Evolutionary conservation across 257 asterid species (phyloP).

Genomic region (Nicotiana paniculata): DNA sequence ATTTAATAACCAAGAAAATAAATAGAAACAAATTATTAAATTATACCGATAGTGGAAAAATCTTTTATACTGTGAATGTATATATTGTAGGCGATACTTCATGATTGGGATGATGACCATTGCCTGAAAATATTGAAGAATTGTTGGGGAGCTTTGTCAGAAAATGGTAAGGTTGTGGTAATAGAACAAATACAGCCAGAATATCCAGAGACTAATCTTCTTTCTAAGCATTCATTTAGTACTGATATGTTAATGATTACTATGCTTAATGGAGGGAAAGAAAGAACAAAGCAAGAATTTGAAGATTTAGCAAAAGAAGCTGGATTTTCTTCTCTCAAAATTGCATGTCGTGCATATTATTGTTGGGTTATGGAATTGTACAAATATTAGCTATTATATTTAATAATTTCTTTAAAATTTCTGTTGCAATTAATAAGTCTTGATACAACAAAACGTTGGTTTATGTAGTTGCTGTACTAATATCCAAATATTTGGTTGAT

Average conservation of each 20-base stretch:
- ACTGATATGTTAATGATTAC: conserved; percentile 17
- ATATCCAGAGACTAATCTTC: conserved; percentile 4
- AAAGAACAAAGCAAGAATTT: conserved; percentile 18
- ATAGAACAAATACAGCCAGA: conserved; percentile 17
- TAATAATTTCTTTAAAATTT: too few relatives aligned
- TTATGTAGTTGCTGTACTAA: too few relatives aligned
- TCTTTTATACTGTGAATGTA: too few relatives aligned
- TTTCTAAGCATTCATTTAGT: background rate
- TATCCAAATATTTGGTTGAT: too few relatives aligned
- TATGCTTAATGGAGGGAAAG: conserved; percentile 20
- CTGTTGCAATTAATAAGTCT: too few relatives aligned
- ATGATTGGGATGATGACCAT: conserved; percentile 23
- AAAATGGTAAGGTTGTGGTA: conserved; percentile 17
- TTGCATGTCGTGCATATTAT: background rate
- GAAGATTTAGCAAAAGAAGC: conserved; percentile 15
- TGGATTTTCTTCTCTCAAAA: conserved; percentile 10
- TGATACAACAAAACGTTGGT: too few relatives aligned
- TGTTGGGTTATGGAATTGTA: conserved; percentile 17
- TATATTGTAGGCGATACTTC: conserved; percentile 17
- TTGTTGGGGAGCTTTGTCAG: conserved; percentile 14
- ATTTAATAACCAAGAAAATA: too few relatives aligned
- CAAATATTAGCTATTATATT: background rate
- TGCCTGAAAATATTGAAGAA: conserved; percentile 20
- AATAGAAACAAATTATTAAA: too few relatives aligned
- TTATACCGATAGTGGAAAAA: too few relatives aligned